Conservation (phyloP, 257 asterid genomes). For the Capsicum baccatum region DNA sequence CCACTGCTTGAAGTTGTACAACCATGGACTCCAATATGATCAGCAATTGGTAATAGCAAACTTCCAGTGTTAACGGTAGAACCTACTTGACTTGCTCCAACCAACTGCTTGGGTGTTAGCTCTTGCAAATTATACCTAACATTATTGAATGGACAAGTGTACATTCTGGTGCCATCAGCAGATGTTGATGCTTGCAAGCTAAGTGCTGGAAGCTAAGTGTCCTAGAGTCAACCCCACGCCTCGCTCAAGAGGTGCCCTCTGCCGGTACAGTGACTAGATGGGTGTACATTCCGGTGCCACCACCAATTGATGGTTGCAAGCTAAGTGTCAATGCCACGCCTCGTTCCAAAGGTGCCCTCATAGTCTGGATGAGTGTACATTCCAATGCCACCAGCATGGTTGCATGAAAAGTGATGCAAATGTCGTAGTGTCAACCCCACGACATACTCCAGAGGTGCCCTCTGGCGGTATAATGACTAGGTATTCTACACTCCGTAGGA, state of each 20-base stretch:
- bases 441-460: too few species aligned
- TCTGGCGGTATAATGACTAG: too few species aligned
- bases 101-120: neutral
- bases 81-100: neutral
- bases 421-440: too few species aligned
- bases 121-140: neutral
- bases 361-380: too few species aligned
- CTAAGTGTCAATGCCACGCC: neutral
- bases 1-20: neutral
- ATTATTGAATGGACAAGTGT: neutral
- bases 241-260: neutral
- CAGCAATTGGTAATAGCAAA: neutral
- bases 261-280: neutral
- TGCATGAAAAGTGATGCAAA: too few species aligned
- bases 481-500: too few species aligned
- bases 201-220: neutral
- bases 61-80: neutral
- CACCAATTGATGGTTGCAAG: constrained; percentile 4
- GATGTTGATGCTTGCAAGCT: neutral
- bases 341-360: too few species aligned
- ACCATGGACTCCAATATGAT: neutral
- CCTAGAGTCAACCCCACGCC: neutral
- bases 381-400: too few species aligned
- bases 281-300: neutral
- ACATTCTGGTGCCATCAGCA: neutral